A percentile compares a stretch with the other conserved stretches of the same genome.
These are phyloP conservation scores for Metschnikowia shivogae DNA, from an alignment of 805 yeast species.

Conservation along the genomic window DNA sequence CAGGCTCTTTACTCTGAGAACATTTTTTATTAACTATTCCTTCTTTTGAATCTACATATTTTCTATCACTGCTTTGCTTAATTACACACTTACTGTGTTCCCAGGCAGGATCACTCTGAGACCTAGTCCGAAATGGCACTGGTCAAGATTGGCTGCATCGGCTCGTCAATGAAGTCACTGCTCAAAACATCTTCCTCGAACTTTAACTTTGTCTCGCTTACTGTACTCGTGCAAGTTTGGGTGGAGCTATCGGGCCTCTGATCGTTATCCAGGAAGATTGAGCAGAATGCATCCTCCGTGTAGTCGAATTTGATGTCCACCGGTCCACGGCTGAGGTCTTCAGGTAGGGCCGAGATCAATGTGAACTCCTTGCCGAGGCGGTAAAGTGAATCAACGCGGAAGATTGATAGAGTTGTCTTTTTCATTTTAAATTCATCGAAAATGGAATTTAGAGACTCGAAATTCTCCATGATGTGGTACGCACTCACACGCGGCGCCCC, in stretches of 20 bases:
- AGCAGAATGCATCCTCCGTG: slow-evolving; percentile 14
- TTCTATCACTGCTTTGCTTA: background rate
- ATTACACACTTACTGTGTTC: background rate
- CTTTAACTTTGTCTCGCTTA: slow-evolving; percentile 6
- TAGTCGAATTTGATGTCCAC: slow-evolving; percentile 11
- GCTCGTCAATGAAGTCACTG: slow-evolving; percentile 16
- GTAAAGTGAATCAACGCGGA: slow-evolving; percentile 12
- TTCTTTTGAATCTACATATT: background rate
- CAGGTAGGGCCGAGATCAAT: slow-evolving; percentile 2
- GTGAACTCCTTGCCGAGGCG: slow-evolving; percentile 4
- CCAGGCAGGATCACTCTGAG: no score
- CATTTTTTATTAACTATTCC: slow-evolving; percentile 1
- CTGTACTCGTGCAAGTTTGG: background rate
- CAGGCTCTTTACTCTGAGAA: slow-evolving; percentile 1
- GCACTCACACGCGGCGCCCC: background rate
- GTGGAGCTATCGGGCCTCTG: background rate
- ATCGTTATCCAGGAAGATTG: slow-evolving; percentile 13
- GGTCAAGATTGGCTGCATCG: slow-evolving; percentile 9
- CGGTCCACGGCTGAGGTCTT: slow-evolving; percentile 1
- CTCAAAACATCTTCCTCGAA: slow-evolving; percentile 16
- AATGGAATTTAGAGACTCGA: slow-evolving; percentile 20
- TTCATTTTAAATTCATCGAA: slow-evolving; percentile 18
- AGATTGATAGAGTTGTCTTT: slow-evolving; percentile 13
- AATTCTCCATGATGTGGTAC: slow-evolving; percentile 17
- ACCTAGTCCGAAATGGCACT: slow-evolving; percentile 3